Evolutionary conservation across 2,329 filamentous ascomycete species (phyloP).

Genomic region (Ceratocystis eucalypticola): DNA sequence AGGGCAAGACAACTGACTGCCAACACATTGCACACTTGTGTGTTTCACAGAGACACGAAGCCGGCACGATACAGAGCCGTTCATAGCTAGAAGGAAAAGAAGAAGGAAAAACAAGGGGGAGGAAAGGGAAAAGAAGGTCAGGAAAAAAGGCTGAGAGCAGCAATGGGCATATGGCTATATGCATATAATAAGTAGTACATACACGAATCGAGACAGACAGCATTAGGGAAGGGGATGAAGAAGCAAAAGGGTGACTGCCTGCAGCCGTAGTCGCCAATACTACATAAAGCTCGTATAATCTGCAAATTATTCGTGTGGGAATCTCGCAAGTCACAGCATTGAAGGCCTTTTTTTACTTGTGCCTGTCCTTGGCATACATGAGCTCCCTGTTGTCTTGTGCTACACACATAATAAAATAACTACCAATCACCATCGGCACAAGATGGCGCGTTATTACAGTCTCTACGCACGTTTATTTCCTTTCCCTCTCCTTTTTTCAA

Average conservation of each 20-base stretch:
- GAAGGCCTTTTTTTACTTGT: neutral
- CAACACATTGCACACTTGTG: neutral
- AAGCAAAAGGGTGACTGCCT: no score
- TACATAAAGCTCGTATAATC: neutral
- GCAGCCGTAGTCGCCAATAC: no score
- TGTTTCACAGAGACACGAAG: neutral
- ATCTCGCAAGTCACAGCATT: neutral
- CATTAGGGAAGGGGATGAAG: neutral
- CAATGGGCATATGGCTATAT: neutral
- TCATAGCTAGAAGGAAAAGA: neutral
- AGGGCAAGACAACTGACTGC: slow-evolving; percentile 1
- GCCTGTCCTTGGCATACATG: neutral
- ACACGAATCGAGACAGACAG: neutral
- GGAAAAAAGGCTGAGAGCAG: neutral
- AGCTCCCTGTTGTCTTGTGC: neutral
- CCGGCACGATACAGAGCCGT: neutral
- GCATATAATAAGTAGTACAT: neutral
- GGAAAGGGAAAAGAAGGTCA: neutral
- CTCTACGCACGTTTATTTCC: no score
- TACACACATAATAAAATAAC: neutral
- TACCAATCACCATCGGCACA: neutral
- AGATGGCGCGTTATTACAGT: neutral
- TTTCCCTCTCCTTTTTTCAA: no score
- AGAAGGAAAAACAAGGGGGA: neutral
- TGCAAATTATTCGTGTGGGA: neutral